phyloP scores from a whole-genome alignment of 345 rosid species.

The Ricinus communis region DNA sequence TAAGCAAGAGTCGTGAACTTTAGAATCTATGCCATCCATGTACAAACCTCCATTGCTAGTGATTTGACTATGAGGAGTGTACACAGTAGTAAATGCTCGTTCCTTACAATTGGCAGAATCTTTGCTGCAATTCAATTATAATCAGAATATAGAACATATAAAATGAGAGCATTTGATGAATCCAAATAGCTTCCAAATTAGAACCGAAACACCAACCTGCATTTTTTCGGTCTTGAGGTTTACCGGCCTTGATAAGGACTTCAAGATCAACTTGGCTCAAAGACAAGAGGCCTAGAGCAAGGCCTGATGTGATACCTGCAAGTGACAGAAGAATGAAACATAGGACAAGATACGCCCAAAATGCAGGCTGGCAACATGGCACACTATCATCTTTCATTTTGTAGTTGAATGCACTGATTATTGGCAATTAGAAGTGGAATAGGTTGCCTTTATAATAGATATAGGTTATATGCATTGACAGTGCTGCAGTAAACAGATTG shows the following conservation, averaged over 20 bases:
- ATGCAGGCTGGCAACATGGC: slow-evolving; percentile 28
- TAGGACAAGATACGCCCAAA: slow-evolving; percentile 27
- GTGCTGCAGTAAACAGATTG: no score
- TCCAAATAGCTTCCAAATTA: no score
- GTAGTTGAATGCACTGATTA: not conserved
- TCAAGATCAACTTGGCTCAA: slow-evolving; percentile 39
- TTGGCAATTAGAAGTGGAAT: not conserved
- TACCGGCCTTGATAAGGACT: slow-evolving; percentile 35
- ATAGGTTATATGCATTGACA: no score
- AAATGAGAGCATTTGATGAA: no score
- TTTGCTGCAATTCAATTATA: slow-evolving; percentile 20
- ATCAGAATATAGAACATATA: not conserved
- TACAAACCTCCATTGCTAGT: slow-evolving; percentile 32
- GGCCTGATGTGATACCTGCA: slow-evolving; percentile 40
- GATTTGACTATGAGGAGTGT: slow-evolving; percentile 37
- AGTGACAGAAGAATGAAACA: slow-evolving; percentile 26
- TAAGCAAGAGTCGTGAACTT: not conserved
- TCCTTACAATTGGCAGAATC: slow-evolving; percentile 33
- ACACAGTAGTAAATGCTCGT: slow-evolving; percentile 33
- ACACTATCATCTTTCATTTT: slow-evolving; percentile 13
- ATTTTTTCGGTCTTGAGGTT: slow-evolving; percentile 26
- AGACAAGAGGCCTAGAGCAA: slow-evolving; percentile 40
- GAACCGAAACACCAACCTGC: slow-evolving; percentile 30
- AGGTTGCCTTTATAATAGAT: no score
- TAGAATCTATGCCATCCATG: not conserved